Evolutionary conservation across 352 stramenopile species (phyloP), one percentile per base, ranked within the genome.

Genomic region (Globisporangium echinulatum): DNA sequence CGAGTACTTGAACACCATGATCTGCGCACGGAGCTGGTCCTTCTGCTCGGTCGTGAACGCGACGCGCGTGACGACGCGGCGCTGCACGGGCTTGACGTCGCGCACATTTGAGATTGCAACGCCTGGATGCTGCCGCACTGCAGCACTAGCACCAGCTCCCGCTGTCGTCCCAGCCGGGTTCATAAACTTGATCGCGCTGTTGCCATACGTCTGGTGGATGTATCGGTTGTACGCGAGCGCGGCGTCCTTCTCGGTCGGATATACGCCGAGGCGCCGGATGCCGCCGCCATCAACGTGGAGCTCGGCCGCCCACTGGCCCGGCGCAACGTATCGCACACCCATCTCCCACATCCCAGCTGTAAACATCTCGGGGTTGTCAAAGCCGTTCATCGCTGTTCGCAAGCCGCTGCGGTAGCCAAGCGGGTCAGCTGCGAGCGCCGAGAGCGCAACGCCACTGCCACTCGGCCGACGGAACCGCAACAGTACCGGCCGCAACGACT

Each of bases 1-100:
- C 17, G 82, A 90, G 64, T 90, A 94, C 58, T 96, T 96, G 69
- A 96, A 96, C 55, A 93, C 83, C 85, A 96, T 94, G 64, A 96
- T 96, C 59, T 96, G 87, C 42, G 87, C 83, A 55, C 87, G 82
- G 11, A 96, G 57, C 39, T 96, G 87, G 54, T 96, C 87, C 60
- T 96, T 96, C 56, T 95, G 86, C 57, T 95, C 86, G 17, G 72
- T 70, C 10, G 82, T 80, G 55, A 94, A 95, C 5, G 70, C 79
- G 37, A 81, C 82, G 54, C 84, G 82, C 80, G 77, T n/a, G 67
- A 72, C 7, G 7, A 68, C 49, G 10, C 56, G 74, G 2, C 68
- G 77, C 52, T 84, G 75, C 14, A 85, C 52, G 7, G 69, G 75
- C 54, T 88, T 82, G 57, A 90, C 77, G 44, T 87, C 71, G 5